Evolutionary conservation across 2,329 filamentous ascomycete species (phyloP), one percentile per base, ranked within the genome.

Genomic region (Cladosporium sphaerospermum): DNA sequence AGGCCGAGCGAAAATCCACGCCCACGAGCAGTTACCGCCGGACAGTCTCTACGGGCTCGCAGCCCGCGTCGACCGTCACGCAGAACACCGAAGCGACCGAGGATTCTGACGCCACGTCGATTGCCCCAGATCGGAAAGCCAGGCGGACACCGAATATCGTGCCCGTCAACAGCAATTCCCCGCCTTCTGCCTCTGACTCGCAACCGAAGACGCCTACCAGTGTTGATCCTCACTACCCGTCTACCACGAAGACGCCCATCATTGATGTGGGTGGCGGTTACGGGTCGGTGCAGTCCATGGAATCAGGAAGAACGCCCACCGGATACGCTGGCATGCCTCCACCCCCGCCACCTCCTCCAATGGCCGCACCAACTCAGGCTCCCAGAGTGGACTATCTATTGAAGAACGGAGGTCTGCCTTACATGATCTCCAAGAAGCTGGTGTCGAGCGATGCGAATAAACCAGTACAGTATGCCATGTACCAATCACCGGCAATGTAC

Each of bases 361-460:
- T 83, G 60, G 74, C 84, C 48, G 60, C 78, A 39, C 77, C 80
- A 34, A 77, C 85, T 41, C 83, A 89, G 39, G 79, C 84, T 10
- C 92, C 92, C 0, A 82, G 88, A 56, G 90, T 97, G 14, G 92
- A 97, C 67, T 97, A 97, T 67, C 76, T 97, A 14, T 78, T 96
- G 52, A 89, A 93, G 62, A 86, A 96, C 68, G 92, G 92, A 37
- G 92, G 92, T 1, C 73, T 97, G 14, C 70, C 83, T 18, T 79
- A 86, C 42, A 76, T 83, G 1, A 80, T 93, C 0, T 83, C 90
- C 1, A 88, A 85, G 61, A 82, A 83, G 55, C 82, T 96, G 49
- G 74, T 96, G 7, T 78, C 83, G 41, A 74, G 81, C 53, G 85
- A 81, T 32, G 77, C 71, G 28, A 50, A 52, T 76, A 74, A 66